A percentile compares a stretch with the other conserved stretches of the same genome.
phyloP scores from a whole-genome alignment of 1,284 basidiomycete species.

The Puccinia triticina region DNA sequence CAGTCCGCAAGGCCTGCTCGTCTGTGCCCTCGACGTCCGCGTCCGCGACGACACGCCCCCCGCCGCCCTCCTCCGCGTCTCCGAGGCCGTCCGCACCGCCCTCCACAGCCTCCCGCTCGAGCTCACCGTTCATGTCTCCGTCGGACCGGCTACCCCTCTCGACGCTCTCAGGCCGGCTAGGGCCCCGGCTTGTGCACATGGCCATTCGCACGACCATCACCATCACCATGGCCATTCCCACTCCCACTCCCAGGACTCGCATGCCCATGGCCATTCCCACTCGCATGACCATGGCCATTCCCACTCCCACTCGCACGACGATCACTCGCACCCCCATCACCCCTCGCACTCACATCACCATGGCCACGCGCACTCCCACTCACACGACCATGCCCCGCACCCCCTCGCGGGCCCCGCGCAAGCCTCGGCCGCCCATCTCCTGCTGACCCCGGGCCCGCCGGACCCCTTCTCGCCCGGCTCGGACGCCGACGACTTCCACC shows the following conservation, averaged over 20 bases:
- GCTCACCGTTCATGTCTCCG: neutral
- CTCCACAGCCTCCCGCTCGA: neutral
- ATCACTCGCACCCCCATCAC: neutral
- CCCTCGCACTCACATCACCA: neutral
- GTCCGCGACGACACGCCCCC: constrained; percentile 72
- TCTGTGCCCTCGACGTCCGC: constrained; percentile 80
- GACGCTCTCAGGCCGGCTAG: neutral
- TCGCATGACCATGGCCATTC: neutral
- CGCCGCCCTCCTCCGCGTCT: constrained; percentile 72
- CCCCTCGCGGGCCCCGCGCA: neutral
- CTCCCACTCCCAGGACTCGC: constrained; percentile 6
- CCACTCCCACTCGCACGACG: neutral
- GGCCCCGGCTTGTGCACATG: neutral
- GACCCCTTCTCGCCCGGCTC: no score
- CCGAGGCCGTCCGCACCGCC: constrained; percentile 56
- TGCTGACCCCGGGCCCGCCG: no score
- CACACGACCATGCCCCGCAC: neutral
- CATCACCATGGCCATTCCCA: neutral
- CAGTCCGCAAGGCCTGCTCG: constrained; percentile 61
- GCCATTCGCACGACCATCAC: constrained; percentile 19
- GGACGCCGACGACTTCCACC: no score
- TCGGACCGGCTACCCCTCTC: neutral
- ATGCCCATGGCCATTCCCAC: constrained; percentile 14
- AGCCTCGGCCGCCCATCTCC: no score
- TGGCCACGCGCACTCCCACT: neutral